A percentile compares a stretch with the other conserved stretches of the same genome.
Conservation (phyloP, 2,329 filamentous ascomycete genomes). For the Trichoderma semiorbis region DNA sequence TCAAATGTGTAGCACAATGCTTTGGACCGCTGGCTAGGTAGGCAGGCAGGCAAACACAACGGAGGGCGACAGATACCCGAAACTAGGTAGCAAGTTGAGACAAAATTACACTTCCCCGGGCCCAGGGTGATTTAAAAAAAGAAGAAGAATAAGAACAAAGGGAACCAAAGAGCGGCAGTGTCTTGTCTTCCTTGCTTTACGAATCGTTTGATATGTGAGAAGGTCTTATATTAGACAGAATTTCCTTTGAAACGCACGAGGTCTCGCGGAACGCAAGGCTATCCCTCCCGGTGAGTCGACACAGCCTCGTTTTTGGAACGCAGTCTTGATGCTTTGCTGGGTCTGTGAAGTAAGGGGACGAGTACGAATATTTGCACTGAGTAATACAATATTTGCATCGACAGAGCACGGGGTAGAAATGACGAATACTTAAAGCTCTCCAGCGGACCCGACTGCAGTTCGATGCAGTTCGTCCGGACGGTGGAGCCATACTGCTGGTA, state of each 20-base stretch:
- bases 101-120: not conserved
- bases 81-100: not conserved
- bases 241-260: constrained; percentile 1
- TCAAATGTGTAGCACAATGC: not conserved
- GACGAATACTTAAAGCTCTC: not conserved
- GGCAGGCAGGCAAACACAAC: not conserved
- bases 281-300: not conserved
- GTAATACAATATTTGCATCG: not conserved
- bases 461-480: not conserved
- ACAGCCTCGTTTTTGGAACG: not conserved
- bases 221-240: not conserved
- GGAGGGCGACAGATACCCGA: not conserved
- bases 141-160: not conserved
- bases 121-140: not conserved
- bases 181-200: not conserved
- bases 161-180: not conserved
- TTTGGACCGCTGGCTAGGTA: not conserved
- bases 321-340: not conserved
- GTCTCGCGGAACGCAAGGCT: not conserved
- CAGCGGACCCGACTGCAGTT: not conserved
- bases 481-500: not conserved
- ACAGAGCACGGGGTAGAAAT: not conserved
- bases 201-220: not conserved
- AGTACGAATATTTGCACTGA: not conserved
- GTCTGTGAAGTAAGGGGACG: not conserved